Conservation (phyloP, 169 alveolate genomes). For the Eimeria maxima region DNA sequence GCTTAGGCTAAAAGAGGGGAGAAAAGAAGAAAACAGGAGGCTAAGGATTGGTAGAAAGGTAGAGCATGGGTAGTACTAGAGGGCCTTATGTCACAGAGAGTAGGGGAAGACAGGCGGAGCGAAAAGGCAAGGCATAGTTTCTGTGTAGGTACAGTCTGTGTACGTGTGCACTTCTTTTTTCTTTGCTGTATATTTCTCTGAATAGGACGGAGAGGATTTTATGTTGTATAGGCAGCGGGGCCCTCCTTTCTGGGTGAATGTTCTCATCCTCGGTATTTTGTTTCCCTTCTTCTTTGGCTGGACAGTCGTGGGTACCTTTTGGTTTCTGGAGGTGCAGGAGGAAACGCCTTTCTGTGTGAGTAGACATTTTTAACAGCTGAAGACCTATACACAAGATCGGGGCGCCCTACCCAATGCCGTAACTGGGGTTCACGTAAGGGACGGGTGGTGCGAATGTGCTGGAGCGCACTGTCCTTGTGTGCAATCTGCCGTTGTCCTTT, state of each 20-base stretch:
- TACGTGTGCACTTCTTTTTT: not conserved
- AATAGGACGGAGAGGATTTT: conserved; percentile 86
- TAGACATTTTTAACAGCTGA: not conserved
- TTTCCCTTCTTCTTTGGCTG: conserved; percentile 88
- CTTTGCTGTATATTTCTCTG: too few relatives aligned
- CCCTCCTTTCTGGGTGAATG: conserved; percentile 88
- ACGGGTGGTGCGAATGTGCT: not conserved
- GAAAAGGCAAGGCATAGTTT: not conserved
- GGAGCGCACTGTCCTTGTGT: not conserved
- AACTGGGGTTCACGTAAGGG: not conserved
- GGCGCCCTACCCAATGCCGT: not conserved
- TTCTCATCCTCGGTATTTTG: conserved; percentile 86
- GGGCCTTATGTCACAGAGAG: too few relatives aligned
- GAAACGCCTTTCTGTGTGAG: conserved; percentile 88
- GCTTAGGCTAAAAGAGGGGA: not conserved
- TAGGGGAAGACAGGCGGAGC: too few relatives aligned
- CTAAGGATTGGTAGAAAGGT: not conserved
- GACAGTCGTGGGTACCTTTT: conserved; percentile 89
- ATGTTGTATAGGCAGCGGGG: conserved; percentile 87
- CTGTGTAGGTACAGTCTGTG: not conserved
- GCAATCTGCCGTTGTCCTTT: not conserved
- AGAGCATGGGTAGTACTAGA: not conserved
- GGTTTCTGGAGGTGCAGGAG: conserved; percentile 85
- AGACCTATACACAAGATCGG: too few relatives aligned
- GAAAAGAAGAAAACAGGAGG: not conserved